Evolutionary conservation across 306 rosid species (phyloP).

Genomic region (Inga leiocalycina): DNA sequence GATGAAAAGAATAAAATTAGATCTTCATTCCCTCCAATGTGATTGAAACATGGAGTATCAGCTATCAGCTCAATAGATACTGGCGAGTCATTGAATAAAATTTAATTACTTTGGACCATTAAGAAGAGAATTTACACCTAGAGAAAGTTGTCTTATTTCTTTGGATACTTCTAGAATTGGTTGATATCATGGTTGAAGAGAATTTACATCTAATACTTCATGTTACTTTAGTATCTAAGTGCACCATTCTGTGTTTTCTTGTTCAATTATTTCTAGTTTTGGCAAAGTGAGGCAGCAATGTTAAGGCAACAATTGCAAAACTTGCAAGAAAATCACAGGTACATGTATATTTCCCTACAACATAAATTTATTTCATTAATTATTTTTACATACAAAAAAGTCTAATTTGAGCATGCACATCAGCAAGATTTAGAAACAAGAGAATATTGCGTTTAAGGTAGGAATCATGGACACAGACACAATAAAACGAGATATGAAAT

Average conservation of each 20-base stretch:
- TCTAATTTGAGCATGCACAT: background rate
- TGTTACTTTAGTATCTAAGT: conserved; percentile 27
- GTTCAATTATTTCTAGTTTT: conserved; percentile 53
- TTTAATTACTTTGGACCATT: background rate
- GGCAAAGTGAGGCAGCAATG: conserved; percentile 89
- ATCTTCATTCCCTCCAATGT: background rate
- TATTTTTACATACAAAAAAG: background rate
- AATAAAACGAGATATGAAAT: background rate
- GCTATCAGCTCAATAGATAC: background rate
- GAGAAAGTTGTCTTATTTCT: conserved; percentile 10
- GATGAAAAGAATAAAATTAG: background rate
- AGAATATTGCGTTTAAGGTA: background rate
- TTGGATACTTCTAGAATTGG: conserved; percentile 5
- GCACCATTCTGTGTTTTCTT: conserved; percentile 9
- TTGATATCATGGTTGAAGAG: background rate
- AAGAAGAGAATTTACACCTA: background rate
- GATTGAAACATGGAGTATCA: background rate
- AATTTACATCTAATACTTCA: conserved; percentile 13
- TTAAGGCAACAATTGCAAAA: conserved; percentile 79
- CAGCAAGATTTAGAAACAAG: background rate
- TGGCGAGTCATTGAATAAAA: background rate
- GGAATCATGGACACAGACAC: background rate
- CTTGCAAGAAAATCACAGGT: conserved; percentile 88
- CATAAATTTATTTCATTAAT: background rate
- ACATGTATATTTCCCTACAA: conserved; percentile 18